Conservation (phyloP, 768 basidiomycete species). For the Rhizopogon vinicolor region DNA sequence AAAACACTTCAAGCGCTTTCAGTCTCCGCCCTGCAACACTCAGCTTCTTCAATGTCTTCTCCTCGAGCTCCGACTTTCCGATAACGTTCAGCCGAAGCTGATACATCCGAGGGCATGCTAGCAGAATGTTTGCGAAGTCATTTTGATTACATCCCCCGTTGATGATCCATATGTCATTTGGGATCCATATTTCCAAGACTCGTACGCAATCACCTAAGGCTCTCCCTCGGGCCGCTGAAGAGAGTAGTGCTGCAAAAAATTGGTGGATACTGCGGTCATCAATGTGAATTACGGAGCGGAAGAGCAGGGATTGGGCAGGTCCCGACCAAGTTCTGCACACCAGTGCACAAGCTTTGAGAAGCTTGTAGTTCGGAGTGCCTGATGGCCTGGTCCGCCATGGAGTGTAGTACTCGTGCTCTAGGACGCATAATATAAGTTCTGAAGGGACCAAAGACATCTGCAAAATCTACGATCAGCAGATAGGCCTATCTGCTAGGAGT, state of each 20-base stretch:
- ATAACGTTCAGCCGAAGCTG: conserved; percentile 23
- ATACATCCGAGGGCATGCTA: conserved; percentile 28
- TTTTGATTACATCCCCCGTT: too few species aligned
- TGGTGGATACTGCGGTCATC: not conserved
- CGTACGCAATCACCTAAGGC: conserved; percentile 13
- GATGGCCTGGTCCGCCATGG: too few species aligned
- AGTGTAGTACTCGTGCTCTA: too few species aligned
- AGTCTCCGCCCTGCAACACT: conserved; percentile 17
- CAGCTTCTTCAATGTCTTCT: conserved; percentile 19
- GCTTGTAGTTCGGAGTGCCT: too few species aligned
- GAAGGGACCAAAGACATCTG: too few species aligned
- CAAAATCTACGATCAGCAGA: too few species aligned
- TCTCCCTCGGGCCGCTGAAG: conserved; percentile 11
- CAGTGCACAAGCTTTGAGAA: conserved; percentile 13
- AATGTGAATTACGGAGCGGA: conserved; percentile 13
- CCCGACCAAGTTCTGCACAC: conserved; percentile 21
- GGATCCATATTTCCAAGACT: conserved; percentile 1
- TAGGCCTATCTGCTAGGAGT: too few species aligned
- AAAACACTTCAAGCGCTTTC: conserved; percentile 26
- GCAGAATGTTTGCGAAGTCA: conserved; percentile 12
- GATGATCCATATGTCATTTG: too few species aligned
- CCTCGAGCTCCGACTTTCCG: conserved; percentile 22
- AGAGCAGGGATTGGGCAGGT: conserved; percentile 24
- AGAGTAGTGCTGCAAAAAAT: conserved; percentile 12
- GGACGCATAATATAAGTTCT: too few species aligned